Conservation (phyloP, 257 asterid genomes). For the Nicotiana tomentosiformis region DNA sequence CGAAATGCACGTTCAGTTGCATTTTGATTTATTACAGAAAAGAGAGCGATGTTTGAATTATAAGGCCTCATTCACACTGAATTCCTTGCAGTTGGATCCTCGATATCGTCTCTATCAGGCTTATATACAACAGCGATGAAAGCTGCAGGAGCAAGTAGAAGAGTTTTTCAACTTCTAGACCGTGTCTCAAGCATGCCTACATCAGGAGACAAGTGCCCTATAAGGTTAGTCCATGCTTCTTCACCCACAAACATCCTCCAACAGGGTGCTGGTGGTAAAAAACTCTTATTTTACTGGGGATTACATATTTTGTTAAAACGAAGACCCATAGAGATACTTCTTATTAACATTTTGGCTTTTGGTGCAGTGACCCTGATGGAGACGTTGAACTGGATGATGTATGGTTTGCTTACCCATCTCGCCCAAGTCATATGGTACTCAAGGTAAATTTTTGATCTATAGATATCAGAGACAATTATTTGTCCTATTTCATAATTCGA, state of each 20-base stretch:
- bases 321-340: background rate
- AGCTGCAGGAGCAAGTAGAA: constrained; percentile 91
- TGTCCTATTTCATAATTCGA: background rate
- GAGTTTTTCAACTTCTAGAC: constrained; percentile 77
- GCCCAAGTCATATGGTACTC: constrained; percentile 69
- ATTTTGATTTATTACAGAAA: background rate
- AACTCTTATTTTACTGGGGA: background rate
- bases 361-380: constrained; percentile 54
- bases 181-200: constrained; percentile 59
- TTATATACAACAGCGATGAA: constrained; percentile 66
- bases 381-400: constrained; percentile 71
- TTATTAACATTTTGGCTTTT: background rate
- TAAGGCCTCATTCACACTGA: background rate
- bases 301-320: background rate
- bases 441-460: constrained; percentile 38
- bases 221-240: constrained; percentile 40
- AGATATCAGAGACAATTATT: background rate
- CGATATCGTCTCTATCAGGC: constrained; percentile 61
- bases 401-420: constrained; percentile 90
- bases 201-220: constrained; percentile 63
- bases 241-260: background rate
- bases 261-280: background rate
- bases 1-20: background rate
- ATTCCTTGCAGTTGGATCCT: constrained; percentile 61
- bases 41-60: background rate